phyloP scores from a whole-genome alignment of 2,329 filamentous ascomycete species.

The Plenodomus biglobosus region DNA sequence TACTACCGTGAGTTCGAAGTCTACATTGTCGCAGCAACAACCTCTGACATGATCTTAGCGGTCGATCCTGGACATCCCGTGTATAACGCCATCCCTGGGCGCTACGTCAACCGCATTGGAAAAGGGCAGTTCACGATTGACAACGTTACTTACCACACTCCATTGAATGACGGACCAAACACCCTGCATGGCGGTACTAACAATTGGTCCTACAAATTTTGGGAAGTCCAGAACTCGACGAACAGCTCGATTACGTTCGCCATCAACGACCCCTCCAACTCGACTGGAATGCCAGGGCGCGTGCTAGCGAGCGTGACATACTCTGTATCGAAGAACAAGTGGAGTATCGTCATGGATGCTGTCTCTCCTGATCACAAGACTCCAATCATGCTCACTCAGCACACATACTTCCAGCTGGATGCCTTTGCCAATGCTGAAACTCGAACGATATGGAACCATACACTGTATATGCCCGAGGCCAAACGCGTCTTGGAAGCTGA shows the following conservation, averaged over 20 bases:
- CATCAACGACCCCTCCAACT: slow-evolving; percentile 34
- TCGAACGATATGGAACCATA: slow-evolving; percentile 39
- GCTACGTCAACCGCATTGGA: slow-evolving; percentile 40
- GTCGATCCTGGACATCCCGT: slow-evolving; percentile 40
- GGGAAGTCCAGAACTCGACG: slow-evolving; percentile 32
- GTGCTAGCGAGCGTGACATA: slow-evolving; percentile 37
- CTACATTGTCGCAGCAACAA: neutral
- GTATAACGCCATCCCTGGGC: slow-evolving; percentile 39
- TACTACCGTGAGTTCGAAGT: slow-evolving; percentile 33
- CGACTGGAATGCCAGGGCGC: slow-evolving; percentile 35
- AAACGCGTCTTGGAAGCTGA: slow-evolving; percentile 31
- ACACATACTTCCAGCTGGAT: slow-evolving; percentile 43
- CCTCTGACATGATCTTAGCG: slow-evolving; percentile 23
- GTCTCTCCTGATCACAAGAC: slow-evolving; percentile 31
- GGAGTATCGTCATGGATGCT: slow-evolving; percentile 38
- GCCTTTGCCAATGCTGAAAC: slow-evolving; percentile 36
- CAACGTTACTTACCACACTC: slow-evolving; percentile 29
- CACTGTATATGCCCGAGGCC: slow-evolving; percentile 34
- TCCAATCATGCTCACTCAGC: slow-evolving; percentile 39
- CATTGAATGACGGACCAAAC: slow-evolving; percentile 38
- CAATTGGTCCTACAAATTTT: slow-evolving; percentile 37
- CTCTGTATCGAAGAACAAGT: slow-evolving; percentile 36
- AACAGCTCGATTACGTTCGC: slow-evolving; percentile 36
- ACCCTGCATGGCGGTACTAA: slow-evolving; percentile 39
- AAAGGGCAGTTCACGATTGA: slow-evolving; percentile 35